These are phyloP conservation scores for Paracorniculantispora psalliotae DNA, from an alignment of 2,329 filamentous ascomycete species.

Conservation along the genomic window DNA sequence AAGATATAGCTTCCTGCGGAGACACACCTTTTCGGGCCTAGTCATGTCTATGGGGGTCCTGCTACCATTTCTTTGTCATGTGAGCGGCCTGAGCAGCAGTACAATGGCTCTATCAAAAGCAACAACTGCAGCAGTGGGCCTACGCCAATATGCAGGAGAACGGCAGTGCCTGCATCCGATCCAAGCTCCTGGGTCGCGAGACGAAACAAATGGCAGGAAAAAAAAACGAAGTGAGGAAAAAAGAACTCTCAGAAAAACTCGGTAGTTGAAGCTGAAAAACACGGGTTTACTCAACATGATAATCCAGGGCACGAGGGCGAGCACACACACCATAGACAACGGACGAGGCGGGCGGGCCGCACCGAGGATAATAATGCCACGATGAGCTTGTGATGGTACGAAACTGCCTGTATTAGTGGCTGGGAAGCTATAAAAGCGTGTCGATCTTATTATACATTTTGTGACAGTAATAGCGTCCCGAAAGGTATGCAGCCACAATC, in stretches of 20 bases:
- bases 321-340: not conserved
- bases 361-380: not conserved
- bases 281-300: too few relatives aligned
- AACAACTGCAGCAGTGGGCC: not conserved
- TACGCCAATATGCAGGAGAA: not conserved
- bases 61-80: not conserved
- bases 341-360: conserved; percentile 1
- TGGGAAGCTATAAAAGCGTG: not conserved
- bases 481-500: not conserved
- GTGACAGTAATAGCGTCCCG: not conserved
- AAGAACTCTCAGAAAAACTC: not conserved
- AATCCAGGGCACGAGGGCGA: not conserved
- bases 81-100: not conserved
- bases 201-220: conserved; percentile 2
- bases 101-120: conserved; percentile 1
- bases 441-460: not conserved
- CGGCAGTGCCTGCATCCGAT: not conserved
- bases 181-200: conserved; percentile 3
- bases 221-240: not conserved
- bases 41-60: not conserved
- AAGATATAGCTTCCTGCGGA: not conserved
- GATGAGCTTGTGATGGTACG: not conserved
- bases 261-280: too few relatives aligned
- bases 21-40: not conserved
- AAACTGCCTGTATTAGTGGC: not conserved